These are phyloP conservation scores for Ilyonectria mors-panacis DNA, from an alignment of 2,329 filamentous ascomycete species.

Conservation along the genomic window DNA sequence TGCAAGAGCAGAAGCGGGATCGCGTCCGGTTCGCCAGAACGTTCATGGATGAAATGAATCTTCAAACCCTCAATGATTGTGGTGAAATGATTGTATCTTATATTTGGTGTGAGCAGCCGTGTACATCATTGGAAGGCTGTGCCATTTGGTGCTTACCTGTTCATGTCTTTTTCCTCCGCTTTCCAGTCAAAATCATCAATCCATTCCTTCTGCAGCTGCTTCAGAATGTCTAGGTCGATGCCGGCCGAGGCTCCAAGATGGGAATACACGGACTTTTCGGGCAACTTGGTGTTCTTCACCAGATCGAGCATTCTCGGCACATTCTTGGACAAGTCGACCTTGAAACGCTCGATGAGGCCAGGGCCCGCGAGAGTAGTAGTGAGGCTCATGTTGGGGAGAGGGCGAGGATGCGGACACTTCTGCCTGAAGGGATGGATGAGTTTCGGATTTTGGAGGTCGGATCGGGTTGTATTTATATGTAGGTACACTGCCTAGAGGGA, in stretches of 20 bases:
- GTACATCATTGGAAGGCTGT: too few relatives aligned
- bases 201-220: slow-evolving; percentile 33
- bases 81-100: slow-evolving; percentile 20
- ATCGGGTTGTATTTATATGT: too few relatives aligned
- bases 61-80: slow-evolving; percentile 31
- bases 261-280: slow-evolving; percentile 12
- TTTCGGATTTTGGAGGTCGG: too few relatives aligned
- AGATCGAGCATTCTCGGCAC: slow-evolving; percentile 32
- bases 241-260: slow-evolving; percentile 22
- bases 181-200: slow-evolving; percentile 38
- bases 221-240: slow-evolving; percentile 30
- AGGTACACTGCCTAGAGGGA: too few relatives aligned
- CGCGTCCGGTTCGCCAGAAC: slow-evolving; percentile 40
- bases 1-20: slow-evolving; percentile 60
- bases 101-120: too few relatives aligned
- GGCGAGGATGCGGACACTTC: too few relatives aligned
- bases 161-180: slow-evolving; percentile 34
- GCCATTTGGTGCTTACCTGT: slow-evolving; percentile 24
- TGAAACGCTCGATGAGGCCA: slow-evolving; percentile 15
- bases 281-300: slow-evolving; percentile 31
- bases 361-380: too few relatives aligned
- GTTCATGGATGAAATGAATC: slow-evolving; percentile 46
- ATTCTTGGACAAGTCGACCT: slow-evolving; percentile 21
- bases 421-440: too few relatives aligned
- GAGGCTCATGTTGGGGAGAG: too few relatives aligned